Base-by-base conservation (phyloP, 306 rosid genomes). In the Phaseolus lunatus region DNA sequence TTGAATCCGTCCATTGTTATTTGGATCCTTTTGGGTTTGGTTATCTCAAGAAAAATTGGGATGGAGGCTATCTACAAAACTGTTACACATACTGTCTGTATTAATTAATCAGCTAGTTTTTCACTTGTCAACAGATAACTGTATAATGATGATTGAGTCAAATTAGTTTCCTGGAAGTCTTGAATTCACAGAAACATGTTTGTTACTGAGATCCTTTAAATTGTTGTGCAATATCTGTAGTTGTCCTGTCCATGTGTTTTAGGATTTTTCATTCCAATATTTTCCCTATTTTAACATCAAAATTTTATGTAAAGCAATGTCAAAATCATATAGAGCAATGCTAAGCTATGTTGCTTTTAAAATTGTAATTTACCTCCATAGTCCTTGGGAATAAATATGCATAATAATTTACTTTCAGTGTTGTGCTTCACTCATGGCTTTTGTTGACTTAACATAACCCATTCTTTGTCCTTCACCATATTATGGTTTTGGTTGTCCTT, bases 11-110 rank as follows among this genome's bases (percentile, higher is more conserved):
- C 6, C 6, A 27, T 58, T 65, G 7, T 74, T 54, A 23, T 74
- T 79, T 50, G 62, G 62, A 15, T 16, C 13, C 70, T 18, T 43
- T 65, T 56, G 47, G 14, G 70, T 80, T 80, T 56, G 62, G 59
- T 67, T 56, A 44, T 33, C 19, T 66, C 56, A 7, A 66, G 64
- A 33, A 72, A 26, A 63, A 27, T 24, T 31, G 6, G 33, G 64
- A 41, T 29, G 69, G 13, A 29, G 39, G 44, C 83, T 50, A 59
- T 80, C 45, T 73, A 18, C 44, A 65, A 26, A 65, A 4, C n/a
- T 43, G 43, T 6, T 50, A 2, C 64, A 9, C 23, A 48, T 22
- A 63, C 64, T 49, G 19, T 49, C 23, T 20, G 43, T 64, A 24
- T 72, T 18, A 59, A 62, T 49, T 71, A 19, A 59, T 33, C 56